Conservation (phyloP, 768 basidiomycete species). For the Clitopilus passeckerianus region DNA sequence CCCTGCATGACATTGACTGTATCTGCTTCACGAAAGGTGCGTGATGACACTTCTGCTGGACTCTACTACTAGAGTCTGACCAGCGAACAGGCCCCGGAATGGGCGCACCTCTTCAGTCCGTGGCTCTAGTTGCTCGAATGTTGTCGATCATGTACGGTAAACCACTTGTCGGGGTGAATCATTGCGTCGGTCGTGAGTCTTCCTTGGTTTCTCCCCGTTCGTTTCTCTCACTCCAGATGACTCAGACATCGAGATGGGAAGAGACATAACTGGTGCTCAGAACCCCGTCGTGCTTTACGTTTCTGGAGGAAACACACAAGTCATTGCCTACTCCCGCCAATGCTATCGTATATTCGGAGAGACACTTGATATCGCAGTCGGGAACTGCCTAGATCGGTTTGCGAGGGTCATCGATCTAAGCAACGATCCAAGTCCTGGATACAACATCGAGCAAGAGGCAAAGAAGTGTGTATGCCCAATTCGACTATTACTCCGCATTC, state of each 20-base stretch:
- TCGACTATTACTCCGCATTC: neutral
- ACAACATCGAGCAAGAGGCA: constrained; percentile 95
- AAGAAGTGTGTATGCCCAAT: constrained; percentile 57
- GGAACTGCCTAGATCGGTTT: constrained; percentile 97
- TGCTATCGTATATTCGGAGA: constrained; percentile 98
- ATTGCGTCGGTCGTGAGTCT: constrained; percentile 91
- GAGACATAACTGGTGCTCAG: constrained; percentile 88
- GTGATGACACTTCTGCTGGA: constrained; percentile 4
- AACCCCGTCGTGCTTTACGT: constrained; percentile 98
- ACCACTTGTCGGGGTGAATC: constrained; percentile 96
- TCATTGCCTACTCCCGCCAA: constrained; percentile 97
- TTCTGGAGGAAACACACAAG: constrained; percentile 98
- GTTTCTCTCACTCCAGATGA: neutral
- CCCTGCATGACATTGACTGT: constrained; percentile 80
- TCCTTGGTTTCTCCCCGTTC: neutral
- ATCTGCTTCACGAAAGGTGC: constrained; percentile 96
- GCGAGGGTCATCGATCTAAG: constrained; percentile 90
- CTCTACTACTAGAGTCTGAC: neutral
- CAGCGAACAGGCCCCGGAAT: constrained; percentile 84
- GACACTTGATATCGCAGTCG: constrained; percentile 98
- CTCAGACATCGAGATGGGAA: constrained; percentile 97
- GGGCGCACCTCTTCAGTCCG: constrained; percentile 95
- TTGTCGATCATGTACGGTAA: constrained; percentile 84
- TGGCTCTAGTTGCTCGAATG: constrained; percentile 90
- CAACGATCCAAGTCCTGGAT: constrained; percentile 95